phyloP scores from a whole-genome alignment of 805 yeast species.

The Huiozyma naganishii region DNA sequence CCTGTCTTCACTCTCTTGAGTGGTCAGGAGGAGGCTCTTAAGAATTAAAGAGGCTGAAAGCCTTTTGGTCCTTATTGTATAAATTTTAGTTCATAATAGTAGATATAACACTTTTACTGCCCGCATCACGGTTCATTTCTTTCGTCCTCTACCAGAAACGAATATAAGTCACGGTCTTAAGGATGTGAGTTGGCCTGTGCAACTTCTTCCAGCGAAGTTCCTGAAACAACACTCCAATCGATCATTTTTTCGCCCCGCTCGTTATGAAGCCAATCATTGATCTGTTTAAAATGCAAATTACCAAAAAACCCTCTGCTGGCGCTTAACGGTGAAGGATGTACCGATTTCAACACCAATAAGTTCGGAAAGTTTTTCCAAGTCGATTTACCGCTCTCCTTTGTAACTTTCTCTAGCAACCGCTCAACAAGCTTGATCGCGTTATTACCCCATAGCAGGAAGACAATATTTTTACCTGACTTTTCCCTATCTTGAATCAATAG shows the following conservation, averaged over 20 bases:
- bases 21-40: slow-evolving; percentile 57
- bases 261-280: slow-evolving; percentile 63
- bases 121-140: background rate
- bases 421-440: slow-evolving; percentile 59
- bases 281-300: slow-evolving; percentile 57
- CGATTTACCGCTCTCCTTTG: slow-evolving; percentile 7
- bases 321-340: slow-evolving; percentile 92
- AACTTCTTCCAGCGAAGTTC: slow-evolving; percentile 17
- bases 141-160: background rate
- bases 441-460: slow-evolving; percentile 72
- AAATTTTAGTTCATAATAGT: background rate
- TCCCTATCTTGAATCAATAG: slow-evolving; percentile 40
- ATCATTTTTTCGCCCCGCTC: slow-evolving; percentile 34
- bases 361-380: slow-evolving; percentile 10
- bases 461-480: slow-evolving; percentile 41
- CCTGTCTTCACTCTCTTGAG: slow-evolving; percentile 83
- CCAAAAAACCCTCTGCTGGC: slow-evolving; percentile 78
- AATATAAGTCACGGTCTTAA: background rate
- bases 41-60: slow-evolving; percentile 6
- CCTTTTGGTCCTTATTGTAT: background rate
- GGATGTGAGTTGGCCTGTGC: slow-evolving; percentile 6
- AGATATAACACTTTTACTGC: background rate
- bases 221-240: slow-evolving; percentile 51
- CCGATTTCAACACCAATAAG: slow-evolving; percentile 52
- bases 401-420: slow-evolving; percentile 19